Evolutionary conservation across 768 basidiomycete genomes (phyloP).

Genomic region (Pluteus cervinus): DNA sequence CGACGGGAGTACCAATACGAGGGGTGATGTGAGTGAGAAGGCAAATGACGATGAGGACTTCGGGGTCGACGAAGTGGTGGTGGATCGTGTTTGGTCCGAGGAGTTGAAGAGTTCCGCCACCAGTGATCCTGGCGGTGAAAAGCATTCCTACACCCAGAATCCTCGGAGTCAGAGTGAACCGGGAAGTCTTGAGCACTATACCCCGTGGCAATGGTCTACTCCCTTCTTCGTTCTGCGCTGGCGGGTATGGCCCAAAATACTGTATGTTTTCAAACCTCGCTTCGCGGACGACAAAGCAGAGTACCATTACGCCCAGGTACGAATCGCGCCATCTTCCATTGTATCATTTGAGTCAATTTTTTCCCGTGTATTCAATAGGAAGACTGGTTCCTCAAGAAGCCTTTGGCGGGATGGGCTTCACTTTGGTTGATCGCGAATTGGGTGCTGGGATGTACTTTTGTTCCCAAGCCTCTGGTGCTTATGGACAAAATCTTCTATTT

Average conservation of each 20-base stretch:
- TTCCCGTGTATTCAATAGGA: conserved; percentile 34
- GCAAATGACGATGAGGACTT: conserved; percentile 29
- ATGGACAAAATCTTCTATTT: conserved; percentile 61
- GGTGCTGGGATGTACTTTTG: conserved; percentile 52
- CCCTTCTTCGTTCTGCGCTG: conserved; percentile 46
- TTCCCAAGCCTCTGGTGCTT: conserved; percentile 34
- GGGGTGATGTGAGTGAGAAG: conserved; percentile 14
- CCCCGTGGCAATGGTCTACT: conserved; percentile 17
- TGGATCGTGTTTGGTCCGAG: conserved; percentile 65
- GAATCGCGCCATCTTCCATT: not conserved
- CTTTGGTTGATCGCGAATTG: conserved; percentile 66
- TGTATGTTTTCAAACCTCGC: conserved; percentile 52
- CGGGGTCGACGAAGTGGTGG: conserved; percentile 66
- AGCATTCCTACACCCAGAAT: too few relatives aligned
- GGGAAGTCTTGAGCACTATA: too few relatives aligned
- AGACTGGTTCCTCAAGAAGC: conserved; percentile 68
- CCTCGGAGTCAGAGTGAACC: too few relatives aligned
- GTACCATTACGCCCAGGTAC: conserved; percentile 37
- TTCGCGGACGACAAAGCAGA: conserved; percentile 54
- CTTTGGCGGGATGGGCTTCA: conserved; percentile 56
- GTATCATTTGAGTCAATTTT: not conserved
- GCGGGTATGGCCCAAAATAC: conserved; percentile 48
- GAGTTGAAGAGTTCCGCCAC: too few relatives aligned
- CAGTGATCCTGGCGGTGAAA: too few relatives aligned
- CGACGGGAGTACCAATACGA: conserved; percentile 28